phyloP scores from a whole-genome alignment of 75 land plant species.

The Cunninghamia lanceolata region DNA sequence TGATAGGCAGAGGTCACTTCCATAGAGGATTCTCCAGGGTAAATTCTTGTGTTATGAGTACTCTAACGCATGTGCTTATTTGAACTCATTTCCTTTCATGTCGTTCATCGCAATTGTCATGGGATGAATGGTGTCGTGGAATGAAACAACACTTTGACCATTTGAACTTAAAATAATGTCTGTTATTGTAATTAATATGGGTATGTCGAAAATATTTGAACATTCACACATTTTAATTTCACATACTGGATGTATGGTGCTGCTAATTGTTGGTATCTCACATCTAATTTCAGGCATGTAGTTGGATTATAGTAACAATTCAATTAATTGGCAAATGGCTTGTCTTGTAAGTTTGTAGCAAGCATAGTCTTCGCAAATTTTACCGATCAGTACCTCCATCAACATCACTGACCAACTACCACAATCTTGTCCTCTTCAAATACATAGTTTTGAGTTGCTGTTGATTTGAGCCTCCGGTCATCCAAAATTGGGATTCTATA shows the following conservation, averaged over 20 bases:
- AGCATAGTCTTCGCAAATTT: not conserved
- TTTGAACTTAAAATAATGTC: too few relatives aligned
- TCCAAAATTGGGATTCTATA: not conserved
- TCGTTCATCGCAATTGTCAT: not conserved
- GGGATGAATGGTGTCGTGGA: not conserved
- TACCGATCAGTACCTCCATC: not conserved
- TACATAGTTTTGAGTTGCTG: not conserved
- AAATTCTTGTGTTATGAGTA: not conserved
- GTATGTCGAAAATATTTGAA: not conserved
- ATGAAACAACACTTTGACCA: not conserved
- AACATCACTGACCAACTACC: not conserved
- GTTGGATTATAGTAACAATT: not conserved
- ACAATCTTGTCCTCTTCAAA: not conserved
- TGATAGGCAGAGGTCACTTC: not conserved
- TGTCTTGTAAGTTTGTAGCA: not conserved
- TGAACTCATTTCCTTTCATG: not conserved
- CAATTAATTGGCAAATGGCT: not conserved
- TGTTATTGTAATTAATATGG: too few relatives aligned
- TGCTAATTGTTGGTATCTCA: not conserved
- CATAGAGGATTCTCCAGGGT: not conserved
- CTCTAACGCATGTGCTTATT: not conserved
- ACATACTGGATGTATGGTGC: not conserved
- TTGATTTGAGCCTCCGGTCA: not conserved
- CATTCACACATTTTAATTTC: not conserved
- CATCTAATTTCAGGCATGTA: not conserved